Evolutionary conservation across 768 basidiomycete species (phyloP), one percentile per base, ranked within the genome.

Genomic region (Candolleomyces eurysporus): DNA sequence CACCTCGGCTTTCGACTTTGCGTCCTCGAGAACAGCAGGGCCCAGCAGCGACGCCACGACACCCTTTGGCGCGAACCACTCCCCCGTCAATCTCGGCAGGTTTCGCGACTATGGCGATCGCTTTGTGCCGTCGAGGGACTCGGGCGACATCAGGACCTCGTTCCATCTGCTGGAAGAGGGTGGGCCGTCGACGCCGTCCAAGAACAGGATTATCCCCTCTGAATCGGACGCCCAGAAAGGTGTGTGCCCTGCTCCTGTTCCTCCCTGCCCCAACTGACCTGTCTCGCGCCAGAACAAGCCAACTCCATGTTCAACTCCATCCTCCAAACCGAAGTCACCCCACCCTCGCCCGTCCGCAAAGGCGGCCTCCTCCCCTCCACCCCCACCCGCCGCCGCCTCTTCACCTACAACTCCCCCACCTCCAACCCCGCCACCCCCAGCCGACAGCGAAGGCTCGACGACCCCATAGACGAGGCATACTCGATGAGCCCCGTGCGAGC

Each of bases 401-500:
- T 92, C 69, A 75, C 80, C 5, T 92, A 89, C 72, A 83, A 80
- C 53, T 86, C 88, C 1, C 85, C 89, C 16, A 82, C 82, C n/a
- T 82, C 85, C 30, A 84, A 84, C 60, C 82, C 87, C 16, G 75
- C 78, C 22, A 80, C 82, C 16, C 89, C 91, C 6, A 80, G 79
- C 5, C 77, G 79, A 11, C 75, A 36, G 11, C 36, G 36, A 36
- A 7, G 79, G 4, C 84, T 98, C 40, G 94, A 96, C 71, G 88
- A 89, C 26, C 90, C 96, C 11, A 88, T 85, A 0, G 92, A 94
- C 67, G 89, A 92, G 65, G 89, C 89, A 0, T 98, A 98, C 72
- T 92, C 92, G 11, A 86, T 94, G 77, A 91, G 88, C 54, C 96
- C 96, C 11, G 91, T 98, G 5, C 87, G 92, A 1, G 86, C 89